These are phyloP conservation scores for Carnegiea gigantea DNA, from an alignment of 179 eudicot genomes.

Conservation along the genomic window DNA sequence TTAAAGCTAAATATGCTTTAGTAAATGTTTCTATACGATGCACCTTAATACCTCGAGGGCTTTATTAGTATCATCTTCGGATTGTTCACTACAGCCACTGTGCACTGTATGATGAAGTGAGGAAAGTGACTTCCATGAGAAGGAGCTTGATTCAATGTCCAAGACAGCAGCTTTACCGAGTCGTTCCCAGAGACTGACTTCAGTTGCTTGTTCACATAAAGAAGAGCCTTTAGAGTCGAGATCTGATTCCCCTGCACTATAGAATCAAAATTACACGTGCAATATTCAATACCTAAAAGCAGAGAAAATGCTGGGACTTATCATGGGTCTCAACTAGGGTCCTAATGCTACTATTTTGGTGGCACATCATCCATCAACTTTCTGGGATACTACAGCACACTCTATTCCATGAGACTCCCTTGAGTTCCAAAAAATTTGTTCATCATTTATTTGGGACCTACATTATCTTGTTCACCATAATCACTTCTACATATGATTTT, in stretches of 20 bases:
- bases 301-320: background rate
- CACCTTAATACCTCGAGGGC: slow-evolving; percentile 65
- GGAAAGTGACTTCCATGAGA: slow-evolving; percentile 86
- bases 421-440: background rate
- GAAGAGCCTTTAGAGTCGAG: slow-evolving; percentile 39
- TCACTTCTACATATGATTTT: background rate
- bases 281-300: background rate
- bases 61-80: slow-evolving; percentile 89
- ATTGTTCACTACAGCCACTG: slow-evolving; percentile 72
- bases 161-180: slow-evolving; percentile 88
- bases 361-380: background rate
- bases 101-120: slow-evolving; percentile 96
- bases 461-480: background rate
- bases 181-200: slow-evolving; percentile 75
- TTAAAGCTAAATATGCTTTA: background rate
- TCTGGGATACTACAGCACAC: background rate
- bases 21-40: background rate
- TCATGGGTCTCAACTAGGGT: background rate
- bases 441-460: background rate
- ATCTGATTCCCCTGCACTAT: slow-evolving; percentile 70
- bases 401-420: background rate
- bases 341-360: background rate
- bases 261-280: slow-evolving; percentile 18
- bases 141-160: slow-evolving; percentile 79
- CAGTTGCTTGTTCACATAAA: slow-evolving; percentile 59